These are phyloP conservation scores for Plasmodium relictum DNA, from an alignment of 169 alveolate species.

Conservation along the genomic window DNA sequence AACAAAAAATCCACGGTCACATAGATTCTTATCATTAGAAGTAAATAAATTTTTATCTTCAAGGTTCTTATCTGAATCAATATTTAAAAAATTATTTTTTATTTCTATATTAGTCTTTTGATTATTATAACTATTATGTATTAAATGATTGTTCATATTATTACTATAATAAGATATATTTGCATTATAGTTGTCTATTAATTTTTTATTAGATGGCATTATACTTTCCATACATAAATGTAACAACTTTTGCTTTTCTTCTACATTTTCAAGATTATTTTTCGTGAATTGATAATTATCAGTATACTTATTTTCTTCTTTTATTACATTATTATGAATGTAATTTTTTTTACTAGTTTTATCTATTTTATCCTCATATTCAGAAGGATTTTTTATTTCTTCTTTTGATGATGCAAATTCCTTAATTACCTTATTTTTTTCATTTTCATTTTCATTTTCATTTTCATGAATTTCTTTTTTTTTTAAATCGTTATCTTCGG, in stretches of 20 bases:
- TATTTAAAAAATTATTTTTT: not conserved
- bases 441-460: not conserved
- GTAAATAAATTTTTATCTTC: not conserved
- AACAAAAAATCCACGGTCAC: not conserved
- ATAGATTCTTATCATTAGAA: not conserved
- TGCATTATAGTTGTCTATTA: not conserved
- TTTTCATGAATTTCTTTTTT: not conserved
- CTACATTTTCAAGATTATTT: not conserved
- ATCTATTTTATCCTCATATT: not conserved
- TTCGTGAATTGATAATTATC: not conserved
- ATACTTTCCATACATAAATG: not conserved
- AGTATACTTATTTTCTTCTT: not conserved
- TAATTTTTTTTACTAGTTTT: not conserved
- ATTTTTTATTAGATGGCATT: not conserved
- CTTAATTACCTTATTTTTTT: not conserved
- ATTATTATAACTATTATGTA: not conserved
- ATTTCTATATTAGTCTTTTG: not conserved
- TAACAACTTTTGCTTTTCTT: not conserved
- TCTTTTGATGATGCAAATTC: not conserved
- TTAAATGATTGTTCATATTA: constrained; percentile 1
- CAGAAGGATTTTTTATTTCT: not conserved
- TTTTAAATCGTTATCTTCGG: not conserved
- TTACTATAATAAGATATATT: not conserved
- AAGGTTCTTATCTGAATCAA: not conserved
- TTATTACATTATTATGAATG: not conserved